Evolutionary conservation across 768 basidiomycete genomes (phyloP).

Genomic region (Sarcodon sp.): DNA sequence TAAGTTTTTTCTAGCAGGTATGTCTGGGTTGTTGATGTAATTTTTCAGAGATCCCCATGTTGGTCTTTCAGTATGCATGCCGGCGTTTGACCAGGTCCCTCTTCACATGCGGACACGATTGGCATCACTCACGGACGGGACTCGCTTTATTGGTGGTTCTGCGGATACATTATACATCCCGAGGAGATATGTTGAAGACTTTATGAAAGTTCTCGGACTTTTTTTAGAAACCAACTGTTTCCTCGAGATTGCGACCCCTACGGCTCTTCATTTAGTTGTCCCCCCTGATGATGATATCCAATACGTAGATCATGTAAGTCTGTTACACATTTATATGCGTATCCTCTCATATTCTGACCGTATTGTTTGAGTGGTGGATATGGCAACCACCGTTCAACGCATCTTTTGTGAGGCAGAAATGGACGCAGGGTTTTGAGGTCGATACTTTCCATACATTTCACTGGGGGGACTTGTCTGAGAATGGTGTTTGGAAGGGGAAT

Average conservation of each 20-base stretch:
- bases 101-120: constrained; percentile 22
- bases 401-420: constrained; percentile 30
- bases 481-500: constrained; percentile 22
- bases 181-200: constrained; percentile 21
- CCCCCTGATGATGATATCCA: constrained; percentile 26
- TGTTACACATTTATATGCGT: too few species aligned
- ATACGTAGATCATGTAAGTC: constrained; percentile 33
- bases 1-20: constrained; percentile 9
- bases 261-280: constrained; percentile 27
- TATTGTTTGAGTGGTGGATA: constrained; percentile 29
- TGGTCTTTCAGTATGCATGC: constrained; percentile 29
- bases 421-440: constrained; percentile 32
- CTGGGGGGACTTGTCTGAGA: constrained; percentile 26
- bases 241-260: constrained; percentile 35
- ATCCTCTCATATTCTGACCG: neutral
- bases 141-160: constrained; percentile 32
- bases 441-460: constrained; percentile 40
- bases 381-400: constrained; percentile 32
- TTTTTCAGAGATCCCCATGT: constrained; percentile 27
- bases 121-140: constrained; percentile 18
- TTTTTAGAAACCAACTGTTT: constrained; percentile 38
- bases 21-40: neutral
- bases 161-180: constrained; percentile 38
- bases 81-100: constrained; percentile 24
- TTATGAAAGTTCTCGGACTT: constrained; percentile 27